Evolutionary conservation across 2,329 filamentous ascomycete species (phyloP).

Genomic region (Torrubiellomyces zombiae): DNA sequence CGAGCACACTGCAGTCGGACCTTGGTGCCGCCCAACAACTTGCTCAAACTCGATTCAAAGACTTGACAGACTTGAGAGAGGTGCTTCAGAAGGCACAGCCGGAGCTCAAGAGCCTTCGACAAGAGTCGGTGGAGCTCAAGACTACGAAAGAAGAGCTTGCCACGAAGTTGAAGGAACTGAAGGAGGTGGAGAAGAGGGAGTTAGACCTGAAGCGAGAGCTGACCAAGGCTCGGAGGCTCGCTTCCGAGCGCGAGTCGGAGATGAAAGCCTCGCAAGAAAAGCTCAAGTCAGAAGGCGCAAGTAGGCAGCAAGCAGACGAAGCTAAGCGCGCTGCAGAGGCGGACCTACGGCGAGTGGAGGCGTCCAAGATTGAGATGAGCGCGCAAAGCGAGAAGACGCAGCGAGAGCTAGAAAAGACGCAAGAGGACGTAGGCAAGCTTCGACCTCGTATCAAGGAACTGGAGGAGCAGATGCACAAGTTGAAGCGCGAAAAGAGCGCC

Average conservation of each 20-base stretch:
- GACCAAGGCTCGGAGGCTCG: constrained; percentile 48
- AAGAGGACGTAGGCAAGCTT: constrained; percentile 56
- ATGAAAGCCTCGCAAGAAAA: constrained; percentile 65
- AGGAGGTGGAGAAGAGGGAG: constrained; percentile 64
- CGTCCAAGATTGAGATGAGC: constrained; percentile 60
- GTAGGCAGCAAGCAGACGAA: constrained; percentile 61
- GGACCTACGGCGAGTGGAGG: constrained; percentile 62
- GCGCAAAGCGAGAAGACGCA: constrained; percentile 55
- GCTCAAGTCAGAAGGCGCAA: constrained; percentile 55
- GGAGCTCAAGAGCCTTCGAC: constrained; percentile 62
- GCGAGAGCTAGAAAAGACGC: constrained; percentile 52
- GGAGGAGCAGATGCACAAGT: constrained; percentile 54
- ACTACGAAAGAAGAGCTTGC: constrained; percentile 58
- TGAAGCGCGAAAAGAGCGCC: constrained; percentile 49
- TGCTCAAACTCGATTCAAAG: constrained; percentile 74
- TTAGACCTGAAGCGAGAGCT: constrained; percentile 67
- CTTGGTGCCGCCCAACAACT: constrained; percentile 74
- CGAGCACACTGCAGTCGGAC: constrained; percentile 59
- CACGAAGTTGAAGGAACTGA: constrained; percentile 41
- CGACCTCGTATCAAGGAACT: constrained; percentile 46
- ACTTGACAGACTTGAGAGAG: constrained; percentile 65
- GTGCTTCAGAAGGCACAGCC: constrained; percentile 72
- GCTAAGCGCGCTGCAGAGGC: constrained; percentile 56
- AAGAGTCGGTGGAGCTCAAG: constrained; percentile 62
- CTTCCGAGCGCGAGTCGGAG: constrained; percentile 60